Base-by-base conservation (phyloP, 2,329 filamentous ascomycete species). In the Neonectria sp. region DNA sequence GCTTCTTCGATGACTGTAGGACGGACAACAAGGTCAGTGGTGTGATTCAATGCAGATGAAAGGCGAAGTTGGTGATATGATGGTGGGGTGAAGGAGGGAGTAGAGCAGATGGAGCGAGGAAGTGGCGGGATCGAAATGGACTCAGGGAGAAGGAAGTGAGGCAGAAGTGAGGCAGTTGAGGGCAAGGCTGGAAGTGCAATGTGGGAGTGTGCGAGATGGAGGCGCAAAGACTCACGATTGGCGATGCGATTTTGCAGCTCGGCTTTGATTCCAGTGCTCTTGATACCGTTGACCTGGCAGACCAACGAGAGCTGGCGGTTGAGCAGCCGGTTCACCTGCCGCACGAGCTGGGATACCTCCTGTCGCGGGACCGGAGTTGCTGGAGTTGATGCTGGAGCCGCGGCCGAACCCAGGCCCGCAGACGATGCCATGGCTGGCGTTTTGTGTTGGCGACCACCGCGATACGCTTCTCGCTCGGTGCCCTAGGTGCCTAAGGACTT, bases 181-280 rank as follows among this genome's bases (percentile, higher is more conserved):
- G 49, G n/a, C n/a, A 33, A 35, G 13, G 4, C 13, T 35, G 51
- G 48, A 21, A n/a, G 65, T 40, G 45, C 31, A 31, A 25, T 49
- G n/a, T 3, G 17, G 17, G 31, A 11, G n/a, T 24, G n/a, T 33
- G n/a, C n/a, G 45, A 33, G 17, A 27, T 40, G 33, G 12, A 35
- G 37, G 40, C 9, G 40, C 24, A 37, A 60, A 60, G 43, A 90
- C 93, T 82, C 86, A 98, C 96, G 89, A 66, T 89, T 85, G 70
- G 92, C 89, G 68, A 98, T 93, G 75, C 95, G 91, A 65, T 84
- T 83, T 81, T 97, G 95, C 67, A 98, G 84, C 48, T 93, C 89
- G 37, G 90, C 89, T 85, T 99, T 99, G 76, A 96, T 92, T 24
- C 96, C 96, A 31, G 92, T 93, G 68, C 93, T 92, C 71, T 89